phyloP scores from a whole-genome alignment of 2,329 filamentous ascomycete species.

The Ceratocystis variospora region DNA sequence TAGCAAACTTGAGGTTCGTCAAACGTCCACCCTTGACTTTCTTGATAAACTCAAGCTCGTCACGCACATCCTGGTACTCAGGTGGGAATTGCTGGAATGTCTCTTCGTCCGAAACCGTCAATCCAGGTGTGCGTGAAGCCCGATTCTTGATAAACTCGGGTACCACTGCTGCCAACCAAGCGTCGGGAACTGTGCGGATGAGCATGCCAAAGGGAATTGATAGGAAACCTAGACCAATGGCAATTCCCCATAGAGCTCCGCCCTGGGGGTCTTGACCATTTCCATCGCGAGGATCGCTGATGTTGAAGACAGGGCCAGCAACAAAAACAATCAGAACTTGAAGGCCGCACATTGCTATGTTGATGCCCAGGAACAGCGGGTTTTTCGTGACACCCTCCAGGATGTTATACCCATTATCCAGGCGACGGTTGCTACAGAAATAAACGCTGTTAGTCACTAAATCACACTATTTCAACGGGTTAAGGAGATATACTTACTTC shows the following conservation, averaged over 20 bases:
- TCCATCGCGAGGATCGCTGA: slow-evolving; percentile 27
- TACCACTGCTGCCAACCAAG: slow-evolving; percentile 41
- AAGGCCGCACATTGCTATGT: slow-evolving; percentile 72
- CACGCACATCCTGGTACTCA: slow-evolving; percentile 58
- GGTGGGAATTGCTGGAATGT: slow-evolving; percentile 55
- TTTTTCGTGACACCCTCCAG: slow-evolving; percentile 79
- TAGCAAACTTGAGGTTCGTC: slow-evolving; percentile 66
- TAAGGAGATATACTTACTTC: slow-evolving; percentile 49
- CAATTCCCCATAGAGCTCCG: slow-evolving; percentile 73
- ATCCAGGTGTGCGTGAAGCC: slow-evolving; percentile 34
- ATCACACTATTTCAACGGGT: background rate
- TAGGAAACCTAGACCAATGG: slow-evolving; percentile 67
- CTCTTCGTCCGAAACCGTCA: slow-evolving; percentile 53
- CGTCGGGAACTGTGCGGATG: slow-evolving; percentile 72
- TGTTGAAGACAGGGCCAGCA: slow-evolving; percentile 67
- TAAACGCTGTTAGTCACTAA: background rate
- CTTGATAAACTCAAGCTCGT: slow-evolving; percentile 70
- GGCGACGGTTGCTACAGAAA: slow-evolving; percentile 56
- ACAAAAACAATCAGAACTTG: slow-evolving; percentile 85
- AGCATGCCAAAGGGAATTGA: slow-evolving; percentile 73
- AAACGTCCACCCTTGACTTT: slow-evolving; percentile 68
- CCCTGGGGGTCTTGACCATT: slow-evolving; percentile 41
- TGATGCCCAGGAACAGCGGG: slow-evolving; percentile 79
- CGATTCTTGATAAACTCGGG: slow-evolving; percentile 40
- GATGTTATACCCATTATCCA: slow-evolving; percentile 92